Base-by-base conservation (phyloP, 1,284 basidiomycete species). In the Thelephora terrestris region DNA sequence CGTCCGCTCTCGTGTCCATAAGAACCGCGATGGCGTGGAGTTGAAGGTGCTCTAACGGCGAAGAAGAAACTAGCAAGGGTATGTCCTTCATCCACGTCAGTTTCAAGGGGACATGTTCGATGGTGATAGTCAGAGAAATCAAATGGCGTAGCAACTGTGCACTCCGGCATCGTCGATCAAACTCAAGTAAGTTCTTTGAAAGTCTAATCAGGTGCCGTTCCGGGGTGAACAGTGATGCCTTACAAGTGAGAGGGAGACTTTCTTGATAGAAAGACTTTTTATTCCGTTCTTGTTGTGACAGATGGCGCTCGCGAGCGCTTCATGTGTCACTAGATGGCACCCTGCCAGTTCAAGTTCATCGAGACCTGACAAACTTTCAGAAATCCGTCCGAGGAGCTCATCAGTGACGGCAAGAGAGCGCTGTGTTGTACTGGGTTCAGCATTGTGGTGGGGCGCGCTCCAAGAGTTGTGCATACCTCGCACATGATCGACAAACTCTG, bases 311-410 rank as follows among this genome's bases (percentile, higher is more conserved):
- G 65, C 71, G 2, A 86, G 61, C 1, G 83, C 83, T 12, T 56
- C 52, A 44, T 85, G 73, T 0, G 81, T 83, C n/a, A 85, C 74
- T 55, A 73, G 81, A 1, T 73, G 69, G 57, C 85, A 87, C 14
- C 84, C 85, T 1, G 75, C 71, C 12, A 88, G 61, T 48, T 75
- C 69, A 1, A 86, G 58, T 37, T 76, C 68, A 39, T 79, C 72
- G 14, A 88, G 63, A 7, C 69, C 61, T 10, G 56, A 53, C 34
- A 84, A 64, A 46, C 66, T 57, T 0, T 73, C 68, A 0, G 79
- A 71, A 5, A 85, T 57, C 2, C 62, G 53, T 40, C 65, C 65
- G 17, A 88, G 61, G 3, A 76, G 57, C 2, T 53, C 55, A 56
- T 88, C 81, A 0, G 75, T 81, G 25, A 87, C 64, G 3, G 75